Conservation (phyloP, 805 yeast species). For the Cyberlindnera xylosilytica region DNA sequence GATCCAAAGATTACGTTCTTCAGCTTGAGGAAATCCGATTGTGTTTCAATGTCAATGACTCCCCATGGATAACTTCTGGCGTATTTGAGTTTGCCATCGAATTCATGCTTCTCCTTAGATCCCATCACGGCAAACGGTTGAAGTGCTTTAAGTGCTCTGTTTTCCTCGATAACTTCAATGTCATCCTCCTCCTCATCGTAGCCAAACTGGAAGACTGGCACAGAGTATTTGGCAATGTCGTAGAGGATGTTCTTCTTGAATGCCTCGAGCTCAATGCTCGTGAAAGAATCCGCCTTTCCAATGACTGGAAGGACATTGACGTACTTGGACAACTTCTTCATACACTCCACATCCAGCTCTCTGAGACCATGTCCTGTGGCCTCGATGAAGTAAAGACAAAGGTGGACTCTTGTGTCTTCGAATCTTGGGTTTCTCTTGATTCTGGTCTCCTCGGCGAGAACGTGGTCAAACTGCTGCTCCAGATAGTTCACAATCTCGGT, state of each 20-base stretch:
- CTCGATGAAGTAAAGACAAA: constrained; percentile 66
- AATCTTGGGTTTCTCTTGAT: constrained; percentile 83
- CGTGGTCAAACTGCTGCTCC: constrained; percentile 75
- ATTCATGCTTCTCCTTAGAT: constrained; percentile 54
- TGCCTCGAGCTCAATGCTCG: constrained; percentile 50
- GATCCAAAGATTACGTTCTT: constrained; percentile 75
- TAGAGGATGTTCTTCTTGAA: constrained; percentile 59
- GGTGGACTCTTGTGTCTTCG: constrained; percentile 75
- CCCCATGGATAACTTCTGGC: constrained; percentile 83
- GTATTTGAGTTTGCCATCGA: constrained; percentile 49
- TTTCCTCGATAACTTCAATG: constrained; percentile 65
- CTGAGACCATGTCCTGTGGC: constrained; percentile 78
- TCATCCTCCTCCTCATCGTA: constrained; percentile 74
- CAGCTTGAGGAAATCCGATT: constrained; percentile 53
- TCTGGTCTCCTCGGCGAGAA: constrained; percentile 82
- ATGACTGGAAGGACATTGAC: constrained; percentile 74
- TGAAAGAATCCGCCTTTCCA: constrained; percentile 69
- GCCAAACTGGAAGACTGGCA: constrained; percentile 72
- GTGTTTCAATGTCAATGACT: constrained; percentile 44
- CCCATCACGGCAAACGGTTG: constrained; percentile 78
- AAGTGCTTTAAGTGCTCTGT: constrained; percentile 52
- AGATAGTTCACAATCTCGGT: constrained; percentile 62
- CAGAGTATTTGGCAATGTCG: constrained; percentile 65
- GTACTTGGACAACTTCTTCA: constrained; percentile 67
- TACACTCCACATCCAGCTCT: constrained; percentile 68